These are phyloP conservation scores for Pontederia paniculata DNA, from an alignment of 176 grass and related monocot genomes.

Conservation along the genomic window DNA sequence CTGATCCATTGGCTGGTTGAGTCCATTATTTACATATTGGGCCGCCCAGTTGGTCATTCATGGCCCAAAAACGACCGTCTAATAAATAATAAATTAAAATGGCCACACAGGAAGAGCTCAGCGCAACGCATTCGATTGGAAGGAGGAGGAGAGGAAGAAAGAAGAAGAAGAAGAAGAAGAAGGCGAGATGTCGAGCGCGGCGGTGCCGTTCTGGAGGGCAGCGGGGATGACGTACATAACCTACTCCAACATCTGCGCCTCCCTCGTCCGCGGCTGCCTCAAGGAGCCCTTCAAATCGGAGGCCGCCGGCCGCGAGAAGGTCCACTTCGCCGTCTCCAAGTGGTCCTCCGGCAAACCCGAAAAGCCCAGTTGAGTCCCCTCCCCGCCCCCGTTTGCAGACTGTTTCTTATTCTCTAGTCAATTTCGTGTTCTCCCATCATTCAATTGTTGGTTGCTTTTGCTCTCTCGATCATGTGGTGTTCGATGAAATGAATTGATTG, in stretches of 20 bases:
- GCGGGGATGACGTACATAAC: constrained; percentile 18
- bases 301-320: constrained; percentile 3
- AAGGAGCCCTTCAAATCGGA: constrained; percentile 11
- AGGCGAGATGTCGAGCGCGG: constrained; percentile 7
- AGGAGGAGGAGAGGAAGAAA: not conserved
- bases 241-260: constrained; percentile 15
- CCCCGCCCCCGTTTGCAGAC: not conserved
- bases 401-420: not conserved
- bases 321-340: constrained; percentile 16
- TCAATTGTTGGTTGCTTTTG: too few relatives aligned
- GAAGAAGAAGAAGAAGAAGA: not conserved
- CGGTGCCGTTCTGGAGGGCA: constrained; percentile 12
- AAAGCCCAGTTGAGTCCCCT: constrained; percentile 3
- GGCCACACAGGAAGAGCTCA: too few relatives aligned
- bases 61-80: too few relatives aligned
- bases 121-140: not conserved
- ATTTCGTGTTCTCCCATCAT: too few relatives aligned
- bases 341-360: constrained; percentile 11
- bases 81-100: too few relatives aligned
- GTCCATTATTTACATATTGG: too few relatives aligned
- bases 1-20: too few relatives aligned
- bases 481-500: too few relatives aligned
- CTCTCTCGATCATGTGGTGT: too few relatives aligned
- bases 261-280: constrained; percentile 14
- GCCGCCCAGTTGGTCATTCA: too few relatives aligned